Conservation (phyloP, 768 basidiomycete genomes). For the Royoungia palumana region DNA sequence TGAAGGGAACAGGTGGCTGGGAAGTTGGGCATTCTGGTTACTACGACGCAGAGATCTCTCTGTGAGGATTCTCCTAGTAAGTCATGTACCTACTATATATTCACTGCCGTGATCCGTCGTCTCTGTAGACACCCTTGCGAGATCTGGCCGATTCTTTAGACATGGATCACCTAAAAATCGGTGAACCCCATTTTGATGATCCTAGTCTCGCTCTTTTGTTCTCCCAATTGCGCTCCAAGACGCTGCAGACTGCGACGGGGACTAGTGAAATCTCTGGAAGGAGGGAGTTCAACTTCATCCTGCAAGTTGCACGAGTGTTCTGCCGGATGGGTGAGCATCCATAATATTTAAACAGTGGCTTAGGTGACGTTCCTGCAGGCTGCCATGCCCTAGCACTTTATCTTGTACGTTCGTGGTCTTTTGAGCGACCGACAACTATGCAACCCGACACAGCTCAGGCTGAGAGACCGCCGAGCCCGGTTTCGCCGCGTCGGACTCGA, state of each 20-base stretch:
- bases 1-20: constrained; percentile 89
- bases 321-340: constrained; percentile 81
- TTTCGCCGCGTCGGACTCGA: constrained; percentile 43
- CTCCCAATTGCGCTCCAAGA: constrained; percentile 84
- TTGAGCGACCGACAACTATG: constrained; percentile 65
- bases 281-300: constrained; percentile 92
- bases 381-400: constrained; percentile 91
- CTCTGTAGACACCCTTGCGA: constrained; percentile 64
- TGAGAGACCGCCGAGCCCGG: constrained; percentile 40
- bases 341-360: background rate
- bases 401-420: constrained; percentile 88
- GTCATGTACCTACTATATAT: constrained; percentile 23
- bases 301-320: constrained; percentile 91
- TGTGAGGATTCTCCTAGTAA: constrained; percentile 84
- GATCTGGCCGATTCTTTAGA: constrained; percentile 63
- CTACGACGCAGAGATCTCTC: constrained; percentile 84
- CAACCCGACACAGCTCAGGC: constrained; percentile 10
- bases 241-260: constrained; percentile 89
- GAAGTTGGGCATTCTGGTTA: constrained; percentile 96
- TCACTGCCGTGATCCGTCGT: background rate
- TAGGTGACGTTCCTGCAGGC: constrained; percentile 45
- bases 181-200: constrained; percentile 89
- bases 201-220: constrained; percentile 89
- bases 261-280: constrained; percentile 86
- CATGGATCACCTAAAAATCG: constrained; percentile 59